Percentiles rank a stretch among this genome's conserved stretches.
Conservation (phyloP, 1,139 yeast genomes). For the Suhomyces coccinellae region DNA sequence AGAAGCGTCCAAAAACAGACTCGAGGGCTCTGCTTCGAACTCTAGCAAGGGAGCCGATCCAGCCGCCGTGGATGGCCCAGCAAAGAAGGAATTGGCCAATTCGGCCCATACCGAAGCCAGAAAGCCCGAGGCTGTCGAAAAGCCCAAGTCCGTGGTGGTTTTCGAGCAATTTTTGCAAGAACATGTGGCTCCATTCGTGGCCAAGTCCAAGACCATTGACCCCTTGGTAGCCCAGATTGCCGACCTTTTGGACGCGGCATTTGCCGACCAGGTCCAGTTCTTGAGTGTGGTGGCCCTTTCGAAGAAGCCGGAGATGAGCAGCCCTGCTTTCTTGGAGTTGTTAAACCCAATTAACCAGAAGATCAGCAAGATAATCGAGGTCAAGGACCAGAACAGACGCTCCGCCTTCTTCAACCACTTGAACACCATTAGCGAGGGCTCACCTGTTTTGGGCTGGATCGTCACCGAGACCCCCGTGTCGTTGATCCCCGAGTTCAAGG, state of each 20-base stretch:
- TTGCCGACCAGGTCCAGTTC: conserved; percentile 57
- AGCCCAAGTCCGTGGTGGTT: conserved; percentile 47
- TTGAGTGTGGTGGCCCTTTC: conserved; percentile 60
- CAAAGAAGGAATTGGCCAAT: no score
- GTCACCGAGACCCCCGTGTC: conserved; percentile 70
- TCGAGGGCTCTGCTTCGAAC: conserved; percentile 8
- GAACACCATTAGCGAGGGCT: conserved; percentile 84
- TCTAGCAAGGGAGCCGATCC: conserved; percentile 18
- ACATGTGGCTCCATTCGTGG: conserved; percentile 60
- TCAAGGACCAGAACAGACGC: conserved; percentile 75
- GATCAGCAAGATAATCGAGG: conserved; percentile 55
- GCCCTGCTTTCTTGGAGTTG: conserved; percentile 56
- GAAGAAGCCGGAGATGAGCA: conserved; percentile 61
- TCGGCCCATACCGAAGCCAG: not conserved
- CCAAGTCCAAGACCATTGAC: conserved; percentile 59
- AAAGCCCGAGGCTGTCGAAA: conserved; percentile 4
- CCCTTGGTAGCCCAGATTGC: conserved; percentile 64
- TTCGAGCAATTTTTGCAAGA: conserved; percentile 58
- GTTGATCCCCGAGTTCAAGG: conserved; percentile 78
- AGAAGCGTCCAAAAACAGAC: conserved; percentile 30
- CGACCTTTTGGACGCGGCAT: conserved; percentile 55
- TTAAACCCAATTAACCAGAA: conserved; percentile 67
- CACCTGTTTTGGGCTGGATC: conserved; percentile 91
- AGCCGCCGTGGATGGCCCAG: not conserved
- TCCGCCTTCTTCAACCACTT: conserved; percentile 68